Conservation (phyloP, 2,329 filamentous ascomycete species). For the Nakataea oryzae region DNA sequence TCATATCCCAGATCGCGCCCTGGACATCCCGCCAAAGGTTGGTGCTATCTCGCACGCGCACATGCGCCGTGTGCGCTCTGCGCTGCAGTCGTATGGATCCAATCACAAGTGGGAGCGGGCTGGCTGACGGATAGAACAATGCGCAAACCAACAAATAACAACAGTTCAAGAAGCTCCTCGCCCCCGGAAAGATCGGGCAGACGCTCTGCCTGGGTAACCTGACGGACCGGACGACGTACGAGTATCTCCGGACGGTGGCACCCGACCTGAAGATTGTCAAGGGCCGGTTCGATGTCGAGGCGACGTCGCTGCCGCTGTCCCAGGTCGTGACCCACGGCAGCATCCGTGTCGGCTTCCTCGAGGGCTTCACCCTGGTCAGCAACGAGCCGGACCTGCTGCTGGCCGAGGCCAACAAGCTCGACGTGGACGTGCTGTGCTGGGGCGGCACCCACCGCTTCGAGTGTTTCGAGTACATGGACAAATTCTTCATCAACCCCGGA, state of each 20-base stretch:
- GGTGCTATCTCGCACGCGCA: conserved; percentile 5
- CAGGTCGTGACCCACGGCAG: conserved; percentile 57
- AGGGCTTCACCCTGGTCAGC: conserved; percentile 58
- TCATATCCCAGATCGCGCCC: conserved; percentile 84
- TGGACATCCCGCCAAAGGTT: conserved; percentile 87
- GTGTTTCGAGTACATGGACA: conserved; percentile 64
- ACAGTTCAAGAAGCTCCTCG: conserved; percentile 78
- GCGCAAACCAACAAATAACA: not conserved
- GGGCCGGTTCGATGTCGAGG: conserved; percentile 57
- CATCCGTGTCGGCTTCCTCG: conserved; percentile 55
- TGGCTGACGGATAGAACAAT: not conserved
- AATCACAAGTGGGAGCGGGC: not conserved
- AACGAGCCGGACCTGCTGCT: conserved; percentile 56
- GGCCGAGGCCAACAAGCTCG: conserved; percentile 57
- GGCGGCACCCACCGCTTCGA: conserved; percentile 60
- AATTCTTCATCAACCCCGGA: conserved; percentile 62
- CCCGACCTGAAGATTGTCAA: conserved; percentile 63
- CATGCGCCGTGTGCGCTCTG: not conserved
- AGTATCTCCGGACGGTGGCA: conserved; percentile 65
- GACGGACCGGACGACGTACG: conserved; percentile 70
- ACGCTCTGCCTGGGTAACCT: conserved; percentile 73
- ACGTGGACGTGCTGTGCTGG: conserved; percentile 61
- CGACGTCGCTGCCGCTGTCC: conserved; percentile 52
- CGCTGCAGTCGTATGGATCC: not conserved
- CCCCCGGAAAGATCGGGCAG: conserved; percentile 74